Evolutionary conservation across 805 yeast species (phyloP), one percentile per base, ranked within the genome.

Genomic region (Priceomyces carsonii): DNA sequence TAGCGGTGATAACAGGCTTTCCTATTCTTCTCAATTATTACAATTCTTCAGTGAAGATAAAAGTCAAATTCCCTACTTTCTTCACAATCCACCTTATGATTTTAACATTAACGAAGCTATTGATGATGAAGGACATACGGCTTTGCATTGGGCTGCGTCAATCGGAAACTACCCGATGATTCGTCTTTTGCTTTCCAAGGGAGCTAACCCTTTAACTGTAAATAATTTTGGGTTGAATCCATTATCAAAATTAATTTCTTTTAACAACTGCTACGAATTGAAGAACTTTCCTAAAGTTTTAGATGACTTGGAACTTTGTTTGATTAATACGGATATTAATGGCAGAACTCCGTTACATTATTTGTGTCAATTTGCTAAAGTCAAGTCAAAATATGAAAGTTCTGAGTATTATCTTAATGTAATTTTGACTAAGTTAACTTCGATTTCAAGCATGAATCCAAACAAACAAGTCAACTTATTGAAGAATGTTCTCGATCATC

Each of bases 141-240:
- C 95, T 2, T 80, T 93, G 47, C 99, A 93, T 61, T 93, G 98
- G 97, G 95, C 98, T 0, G 88, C 97, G 41, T 85, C 98, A 1
- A 88, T 93, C 77, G 99, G 98, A 3, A 86, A 82, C 55, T 61
- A 83, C 21, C 75, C 74, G 30, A 80, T 90, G 61, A 80, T 87
- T 37, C 93, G 84, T 46, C 75, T 89, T 9, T 69, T 93, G 26
- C 62, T 87, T 19, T 70, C 79, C 18, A 78, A 82, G 25, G 95
- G 96, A 4, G 93, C 95, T 2, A 76, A 81, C 60, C 66, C 73
- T 12, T 50, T 68, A 28, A 69, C 60, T 17, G 74, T 77, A 37
- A 73, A 79, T 40, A 73, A 64, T 42, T 63, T 74, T 29, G 96
- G 96, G 0, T 87, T 90, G 53, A 90, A 89, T 15, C 95, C 98